Percentiles rank a stretch among this genome's conserved stretches.
These are phyloP conservation scores for Chrysopogon serrulatus DNA, from an alignment of 176 grass and related monocot genomes.

Conservation along the genomic window DNA sequence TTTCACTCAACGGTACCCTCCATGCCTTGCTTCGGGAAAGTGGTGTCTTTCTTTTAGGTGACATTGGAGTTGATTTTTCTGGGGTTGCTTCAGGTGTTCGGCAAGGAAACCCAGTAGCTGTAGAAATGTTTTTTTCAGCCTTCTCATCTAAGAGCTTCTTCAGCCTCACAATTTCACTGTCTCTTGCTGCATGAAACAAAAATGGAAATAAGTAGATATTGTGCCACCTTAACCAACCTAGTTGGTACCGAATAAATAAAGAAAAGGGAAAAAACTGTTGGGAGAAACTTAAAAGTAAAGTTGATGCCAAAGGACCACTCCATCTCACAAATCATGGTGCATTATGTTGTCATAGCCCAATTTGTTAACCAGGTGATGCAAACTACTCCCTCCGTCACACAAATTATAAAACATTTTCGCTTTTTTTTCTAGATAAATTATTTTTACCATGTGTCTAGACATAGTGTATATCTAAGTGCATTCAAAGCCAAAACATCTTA, in stretches of 20 bases:
- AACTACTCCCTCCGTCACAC: no score
- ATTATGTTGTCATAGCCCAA: not conserved
- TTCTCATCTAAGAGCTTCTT: slow-evolving; percentile 45
- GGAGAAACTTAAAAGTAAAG: slow-evolving; percentile 5
- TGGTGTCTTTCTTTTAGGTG: slow-evolving; percentile 7
- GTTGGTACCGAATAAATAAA: not conserved
- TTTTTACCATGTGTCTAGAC: no score
- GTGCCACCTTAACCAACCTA: not conserved
- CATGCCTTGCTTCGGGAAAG: not conserved
- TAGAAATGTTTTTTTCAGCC: slow-evolving; percentile 22
- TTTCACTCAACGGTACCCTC: not conserved
- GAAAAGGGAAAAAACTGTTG: not conserved
- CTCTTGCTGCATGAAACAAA: slow-evolving; percentile 43
- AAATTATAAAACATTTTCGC: no score
- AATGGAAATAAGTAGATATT: not conserved
- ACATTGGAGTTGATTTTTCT: slow-evolving; percentile 6
- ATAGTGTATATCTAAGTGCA: no score
- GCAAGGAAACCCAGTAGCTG: not conserved
- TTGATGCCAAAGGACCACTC: not conserved
- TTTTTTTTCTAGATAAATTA: no score
- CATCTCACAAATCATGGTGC: not conserved
- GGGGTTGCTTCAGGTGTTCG: not conserved
- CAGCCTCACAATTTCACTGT: slow-evolving; percentile 54
- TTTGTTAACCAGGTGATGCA: not conserved
- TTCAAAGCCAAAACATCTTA: no score